These are phyloP conservation scores for Earliella scabrosa DNA, from an alignment of 1,284 basidiomycete genomes.

Conservation along the genomic window DNA sequence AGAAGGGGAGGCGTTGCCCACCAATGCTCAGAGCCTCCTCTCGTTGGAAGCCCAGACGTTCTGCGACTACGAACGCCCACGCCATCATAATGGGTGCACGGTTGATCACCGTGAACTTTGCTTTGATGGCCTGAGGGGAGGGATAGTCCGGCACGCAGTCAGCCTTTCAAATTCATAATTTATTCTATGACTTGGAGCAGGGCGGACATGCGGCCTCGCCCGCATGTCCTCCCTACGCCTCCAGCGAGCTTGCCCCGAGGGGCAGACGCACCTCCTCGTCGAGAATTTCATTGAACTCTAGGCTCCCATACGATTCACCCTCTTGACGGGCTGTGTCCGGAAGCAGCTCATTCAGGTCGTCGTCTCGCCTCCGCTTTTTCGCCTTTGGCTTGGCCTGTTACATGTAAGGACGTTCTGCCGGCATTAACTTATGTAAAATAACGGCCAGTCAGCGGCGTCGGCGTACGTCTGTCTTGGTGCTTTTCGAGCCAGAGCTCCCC, in stretches of 20 bases:
- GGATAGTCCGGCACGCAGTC: slow-evolving; percentile 1
- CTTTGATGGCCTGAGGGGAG: slow-evolving; percentile 53
- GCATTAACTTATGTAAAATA: no score
- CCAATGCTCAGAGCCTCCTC: slow-evolving; percentile 92
- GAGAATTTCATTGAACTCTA: slow-evolving; percentile 74
- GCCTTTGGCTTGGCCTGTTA: slow-evolving; percentile 8
- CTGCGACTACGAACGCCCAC: slow-evolving; percentile 88
- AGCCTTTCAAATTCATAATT: slow-evolving; percentile 2
- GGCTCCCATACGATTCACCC: slow-evolving; percentile 50
- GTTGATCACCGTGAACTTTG: slow-evolving; percentile 76
- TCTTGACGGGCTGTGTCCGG: slow-evolving; percentile 56
- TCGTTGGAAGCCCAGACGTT: slow-evolving; percentile 82
- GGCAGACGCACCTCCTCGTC: slow-evolving; percentile 62
- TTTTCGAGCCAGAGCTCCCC: background rate
- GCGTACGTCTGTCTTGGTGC: slow-evolving; percentile 10
- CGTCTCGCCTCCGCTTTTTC: slow-evolving; percentile 47
- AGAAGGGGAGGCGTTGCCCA: slow-evolving; percentile 37
- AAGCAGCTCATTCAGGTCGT: slow-evolving; percentile 63
- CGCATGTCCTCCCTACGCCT: no score
- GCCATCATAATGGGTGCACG: slow-evolving; percentile 94
- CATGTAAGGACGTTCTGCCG: background rate
- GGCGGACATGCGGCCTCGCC: background rate
- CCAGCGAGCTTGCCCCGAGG: background rate
- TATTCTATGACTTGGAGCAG: no score
- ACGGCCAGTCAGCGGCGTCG: no score